These are phyloP conservation scores for Paramecium sonneborni DNA, from an alignment of 73 alveolate species.

Conservation along the genomic window DNA sequence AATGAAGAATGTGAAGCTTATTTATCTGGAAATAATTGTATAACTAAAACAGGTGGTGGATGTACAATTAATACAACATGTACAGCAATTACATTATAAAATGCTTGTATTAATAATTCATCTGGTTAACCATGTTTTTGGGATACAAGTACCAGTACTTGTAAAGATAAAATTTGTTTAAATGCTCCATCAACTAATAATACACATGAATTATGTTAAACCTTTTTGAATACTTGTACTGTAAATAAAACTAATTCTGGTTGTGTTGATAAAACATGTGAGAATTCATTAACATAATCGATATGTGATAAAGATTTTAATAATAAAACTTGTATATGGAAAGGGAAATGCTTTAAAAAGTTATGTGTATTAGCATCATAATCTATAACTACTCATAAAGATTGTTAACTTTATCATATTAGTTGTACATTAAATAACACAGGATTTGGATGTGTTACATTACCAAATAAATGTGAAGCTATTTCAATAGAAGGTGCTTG, in stretches of 20 bases:
- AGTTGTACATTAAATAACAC: neutral
- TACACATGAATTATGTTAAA: constrained; percentile 13
- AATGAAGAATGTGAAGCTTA: neutral
- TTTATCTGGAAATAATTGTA: neutral
- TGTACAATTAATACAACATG: neutral
- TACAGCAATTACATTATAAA: neutral
- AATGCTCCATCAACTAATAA: neutral
- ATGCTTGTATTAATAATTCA: neutral
- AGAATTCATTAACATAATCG: neutral
- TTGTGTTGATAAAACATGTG: neutral
- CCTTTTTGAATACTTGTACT: constrained; percentile 13
- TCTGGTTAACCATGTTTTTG: neutral
- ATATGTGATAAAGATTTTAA: neutral
- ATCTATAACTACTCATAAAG: neutral
- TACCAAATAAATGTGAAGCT: neutral
- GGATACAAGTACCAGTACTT: neutral
- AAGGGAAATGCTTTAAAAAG: neutral
- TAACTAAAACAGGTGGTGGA: neutral
- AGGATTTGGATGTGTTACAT: neutral
- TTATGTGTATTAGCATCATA: neutral
- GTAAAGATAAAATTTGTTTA: neutral
- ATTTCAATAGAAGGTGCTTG: neutral
- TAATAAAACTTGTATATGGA: neutral
- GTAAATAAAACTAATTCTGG: neutral
- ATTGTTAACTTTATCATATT: neutral